phyloP scores from a whole-genome alignment of 1,284 basidiomycete species.

The Leccinum pachyderme region DNA sequence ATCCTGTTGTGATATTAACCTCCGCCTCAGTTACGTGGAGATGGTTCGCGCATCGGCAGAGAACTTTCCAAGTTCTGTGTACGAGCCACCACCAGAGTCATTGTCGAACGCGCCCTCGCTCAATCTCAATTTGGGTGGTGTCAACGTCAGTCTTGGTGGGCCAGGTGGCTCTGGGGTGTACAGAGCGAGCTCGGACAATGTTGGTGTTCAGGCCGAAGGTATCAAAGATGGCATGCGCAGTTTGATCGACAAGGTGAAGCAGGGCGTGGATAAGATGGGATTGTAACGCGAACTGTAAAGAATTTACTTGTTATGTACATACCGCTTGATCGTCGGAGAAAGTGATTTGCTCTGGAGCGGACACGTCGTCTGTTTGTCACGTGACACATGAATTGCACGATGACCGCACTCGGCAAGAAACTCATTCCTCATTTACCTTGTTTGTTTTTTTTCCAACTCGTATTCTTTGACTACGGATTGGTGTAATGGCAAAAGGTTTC shows the following conservation, averaged over 20 bases:
- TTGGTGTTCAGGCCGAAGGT: slow-evolving; percentile 77
- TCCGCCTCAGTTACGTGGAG: slow-evolving; percentile 60
- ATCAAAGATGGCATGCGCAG: slow-evolving; percentile 84
- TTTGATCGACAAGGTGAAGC: slow-evolving; percentile 84
- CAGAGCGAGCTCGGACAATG: slow-evolving; percentile 67
- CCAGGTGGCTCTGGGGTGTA: slow-evolving; percentile 79
- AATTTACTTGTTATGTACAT: not conserved
- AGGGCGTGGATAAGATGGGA: slow-evolving; percentile 79
- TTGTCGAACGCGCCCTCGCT: slow-evolving; percentile 68
- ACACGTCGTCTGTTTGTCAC: slow-evolving; percentile 30
- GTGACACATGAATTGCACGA: slow-evolving; percentile 10
- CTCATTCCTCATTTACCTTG: slow-evolving; percentile 13
- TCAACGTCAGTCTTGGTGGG: slow-evolving; percentile 90
- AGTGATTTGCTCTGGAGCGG: slow-evolving; percentile 1
- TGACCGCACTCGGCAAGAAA: not conserved
- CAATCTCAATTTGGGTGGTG: slow-evolving; percentile 86
- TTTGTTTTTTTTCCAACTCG: slow-evolving; percentile 24
- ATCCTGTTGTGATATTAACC: slow-evolving; percentile 5
- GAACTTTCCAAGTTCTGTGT: slow-evolving; percentile 62
- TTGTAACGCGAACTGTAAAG: slow-evolving; percentile 35
- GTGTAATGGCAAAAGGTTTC: slow-evolving; percentile 70
- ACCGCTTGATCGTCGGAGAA: not conserved
- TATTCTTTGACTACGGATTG: slow-evolving; percentile 26
- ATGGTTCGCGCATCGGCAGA: slow-evolving; percentile 67
- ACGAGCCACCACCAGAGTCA: slow-evolving; percentile 68